These are phyloP conservation scores for Dalbergia cochinchinensis DNA, from an alignment of 306 rosid species.

Conservation along the genomic window DNA sequence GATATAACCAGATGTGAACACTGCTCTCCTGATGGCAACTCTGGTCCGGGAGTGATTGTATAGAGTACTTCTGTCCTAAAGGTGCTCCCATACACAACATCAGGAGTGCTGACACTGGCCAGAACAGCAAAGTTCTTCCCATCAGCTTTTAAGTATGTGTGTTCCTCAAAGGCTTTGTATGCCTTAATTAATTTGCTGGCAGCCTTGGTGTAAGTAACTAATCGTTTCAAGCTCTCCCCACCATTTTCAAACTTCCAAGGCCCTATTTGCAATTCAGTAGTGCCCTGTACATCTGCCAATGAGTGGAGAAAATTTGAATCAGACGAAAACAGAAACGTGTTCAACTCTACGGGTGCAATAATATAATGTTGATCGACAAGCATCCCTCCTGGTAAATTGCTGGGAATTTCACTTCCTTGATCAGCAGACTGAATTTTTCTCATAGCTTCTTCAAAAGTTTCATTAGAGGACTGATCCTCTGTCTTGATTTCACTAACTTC, in stretches of 20 bases:
- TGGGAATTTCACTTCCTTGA: slow-evolving; percentile 74
- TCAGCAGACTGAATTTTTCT: slow-evolving; percentile 69
- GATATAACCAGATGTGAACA: slow-evolving; percentile 82
- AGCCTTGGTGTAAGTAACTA: slow-evolving; percentile 74
- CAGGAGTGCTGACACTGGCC: slow-evolving; percentile 78
- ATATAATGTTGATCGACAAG: slow-evolving; percentile 76
- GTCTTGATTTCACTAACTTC: slow-evolving; percentile 58
- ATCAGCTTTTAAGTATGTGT: slow-evolving; percentile 86
- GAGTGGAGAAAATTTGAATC: slow-evolving; percentile 74
- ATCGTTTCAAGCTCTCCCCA: slow-evolving; percentile 70
- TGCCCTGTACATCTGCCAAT: slow-evolving; percentile 75
- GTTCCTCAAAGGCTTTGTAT: slow-evolving; percentile 84
- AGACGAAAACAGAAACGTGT: slow-evolving; percentile 70
- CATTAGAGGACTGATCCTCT: slow-evolving; percentile 67
- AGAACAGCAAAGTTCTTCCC: slow-evolving; percentile 82
- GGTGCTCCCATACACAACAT: slow-evolving; percentile 82
- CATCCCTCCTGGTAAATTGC: slow-evolving; percentile 82
- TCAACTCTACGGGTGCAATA: slow-evolving; percentile 73
- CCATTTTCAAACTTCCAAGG: slow-evolving; percentile 83
- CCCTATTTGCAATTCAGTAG: slow-evolving; percentile 77
- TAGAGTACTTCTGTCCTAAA: slow-evolving; percentile 80
- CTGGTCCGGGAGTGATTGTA: slow-evolving; percentile 86
- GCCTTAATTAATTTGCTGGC: slow-evolving; percentile 84
- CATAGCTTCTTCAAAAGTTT: slow-evolving; percentile 77
- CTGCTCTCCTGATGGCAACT: slow-evolving; percentile 82